phyloP scores from a whole-genome alignment of 768 basidiomycete genomes.

The Tulasnella sp. region DNA sequence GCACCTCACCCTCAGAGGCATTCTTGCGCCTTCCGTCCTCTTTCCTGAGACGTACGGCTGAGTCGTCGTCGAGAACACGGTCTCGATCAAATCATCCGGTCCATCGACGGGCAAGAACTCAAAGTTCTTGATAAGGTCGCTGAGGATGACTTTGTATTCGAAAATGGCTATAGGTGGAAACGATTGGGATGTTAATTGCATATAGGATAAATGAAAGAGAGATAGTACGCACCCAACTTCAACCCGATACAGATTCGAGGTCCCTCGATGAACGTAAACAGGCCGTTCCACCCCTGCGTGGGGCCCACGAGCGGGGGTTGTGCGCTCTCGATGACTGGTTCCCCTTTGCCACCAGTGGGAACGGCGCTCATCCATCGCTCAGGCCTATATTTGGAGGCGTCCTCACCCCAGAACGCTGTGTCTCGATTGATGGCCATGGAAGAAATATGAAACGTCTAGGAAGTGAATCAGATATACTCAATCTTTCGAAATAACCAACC shows the following conservation, averaged over 20 bases:
- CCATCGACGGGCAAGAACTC: too few species aligned
- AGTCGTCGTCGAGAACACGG: too few species aligned
- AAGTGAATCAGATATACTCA: background rate
- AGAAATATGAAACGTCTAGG: constrained; percentile 30
- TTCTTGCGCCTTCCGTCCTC: too few species aligned
- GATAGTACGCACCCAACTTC: constrained; percentile 25
- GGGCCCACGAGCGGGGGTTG: constrained; percentile 23
- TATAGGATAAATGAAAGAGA: too few species aligned
- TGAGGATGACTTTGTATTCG: constrained; percentile 35
- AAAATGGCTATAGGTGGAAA: too few species aligned
- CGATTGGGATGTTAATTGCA: background rate
- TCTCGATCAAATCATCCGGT: too few species aligned
- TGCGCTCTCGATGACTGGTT: constrained; percentile 27
- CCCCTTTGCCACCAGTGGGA: constrained; percentile 2
- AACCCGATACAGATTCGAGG: constrained; percentile 36
- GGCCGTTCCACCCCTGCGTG: constrained; percentile 31
- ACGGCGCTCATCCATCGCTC: too few species aligned
- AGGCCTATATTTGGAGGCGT: too few species aligned
- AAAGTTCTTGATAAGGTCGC: constrained; percentile 30
- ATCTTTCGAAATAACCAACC: background rate
- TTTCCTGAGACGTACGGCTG: too few species aligned
- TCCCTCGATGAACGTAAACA: constrained; percentile 35
- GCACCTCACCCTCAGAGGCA: too few species aligned
- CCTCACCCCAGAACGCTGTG: constrained; percentile 30
- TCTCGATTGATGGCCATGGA: constrained; percentile 29